phyloP scores from a whole-genome alignment of 2,329 filamentous ascomycete genomes.

The Stachybotrys chartarum region DNA sequence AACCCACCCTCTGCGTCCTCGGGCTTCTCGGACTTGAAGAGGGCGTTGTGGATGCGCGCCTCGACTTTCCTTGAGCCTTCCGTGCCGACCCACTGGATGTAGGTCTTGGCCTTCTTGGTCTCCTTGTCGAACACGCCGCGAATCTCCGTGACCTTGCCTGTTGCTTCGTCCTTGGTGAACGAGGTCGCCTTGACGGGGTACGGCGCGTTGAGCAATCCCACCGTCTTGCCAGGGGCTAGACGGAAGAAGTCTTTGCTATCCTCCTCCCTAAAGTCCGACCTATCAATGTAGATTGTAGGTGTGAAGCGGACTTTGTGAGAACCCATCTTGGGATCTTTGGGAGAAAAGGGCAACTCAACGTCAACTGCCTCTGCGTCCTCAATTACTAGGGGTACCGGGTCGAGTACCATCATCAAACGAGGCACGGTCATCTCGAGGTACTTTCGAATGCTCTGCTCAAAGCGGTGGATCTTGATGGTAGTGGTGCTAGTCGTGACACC shows the following conservation, averaged over 20 bases:
- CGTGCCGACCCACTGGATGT: slow-evolving; percentile 80
- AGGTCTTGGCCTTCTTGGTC: slow-evolving; percentile 67
- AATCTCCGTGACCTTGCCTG: slow-evolving; percentile 60
- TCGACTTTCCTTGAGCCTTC: slow-evolving; percentile 62
- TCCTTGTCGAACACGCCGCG: slow-evolving; percentile 60
- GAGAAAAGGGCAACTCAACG: slow-evolving; percentile 71
- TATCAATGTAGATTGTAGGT: slow-evolving; percentile 78
- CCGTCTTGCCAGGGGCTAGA: slow-evolving; percentile 67
- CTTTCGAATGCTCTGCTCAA: slow-evolving; percentile 77
- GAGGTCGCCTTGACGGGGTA: slow-evolving; percentile 64
- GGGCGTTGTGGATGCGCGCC: slow-evolving; percentile 69
- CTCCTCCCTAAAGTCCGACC: slow-evolving; percentile 69
- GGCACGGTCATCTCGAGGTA: slow-evolving; percentile 87
- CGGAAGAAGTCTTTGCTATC: slow-evolving; percentile 75
- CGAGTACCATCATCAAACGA: slow-evolving; percentile 80
- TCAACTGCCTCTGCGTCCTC: slow-evolving; percentile 61
- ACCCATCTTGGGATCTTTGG: slow-evolving; percentile 67
- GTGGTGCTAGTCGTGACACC: slow-evolving; percentile 79
- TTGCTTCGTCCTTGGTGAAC: slow-evolving; percentile 59
- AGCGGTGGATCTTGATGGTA: slow-evolving; percentile 72
- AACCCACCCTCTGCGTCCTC: slow-evolving; percentile 72
- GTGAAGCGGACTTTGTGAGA: slow-evolving; percentile 58
- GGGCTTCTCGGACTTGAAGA: slow-evolving; percentile 85
- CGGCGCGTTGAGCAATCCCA: slow-evolving; percentile 66
- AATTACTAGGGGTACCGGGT: slow-evolving; percentile 76